These are phyloP conservation scores for Tritrichomonas musculus DNA, from an alignment of 208 protist genomes.

Conservation along the genomic window DNA sequence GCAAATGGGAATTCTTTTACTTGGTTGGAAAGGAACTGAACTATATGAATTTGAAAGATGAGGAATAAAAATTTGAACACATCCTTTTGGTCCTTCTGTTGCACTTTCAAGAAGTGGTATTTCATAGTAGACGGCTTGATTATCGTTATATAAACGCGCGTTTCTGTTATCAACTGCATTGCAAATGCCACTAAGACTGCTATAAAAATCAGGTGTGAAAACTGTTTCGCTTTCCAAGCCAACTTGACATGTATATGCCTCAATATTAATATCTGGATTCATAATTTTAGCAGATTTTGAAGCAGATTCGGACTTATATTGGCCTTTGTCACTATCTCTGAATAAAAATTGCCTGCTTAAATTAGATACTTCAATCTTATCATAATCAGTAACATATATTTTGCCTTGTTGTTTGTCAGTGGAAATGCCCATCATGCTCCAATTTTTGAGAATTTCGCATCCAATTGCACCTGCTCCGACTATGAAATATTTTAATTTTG, in stretches of 20 bases:
- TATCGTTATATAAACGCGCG: constrained; percentile 58
- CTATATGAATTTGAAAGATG: background rate
- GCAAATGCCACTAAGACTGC: constrained; percentile 72
- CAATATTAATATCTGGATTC: constrained; percentile 65
- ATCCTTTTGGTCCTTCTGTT: constrained; percentile 95
- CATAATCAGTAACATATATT: constrained; percentile 90
- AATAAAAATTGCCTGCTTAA: constrained; percentile 97
- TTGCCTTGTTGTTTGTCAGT: constrained; percentile 39
- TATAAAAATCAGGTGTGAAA: constrained; percentile 84
- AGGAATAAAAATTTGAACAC: constrained; percentile 55
- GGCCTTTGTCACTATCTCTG: constrained; percentile 78
- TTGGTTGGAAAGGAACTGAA: constrained; percentile 74
- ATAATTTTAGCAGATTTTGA: constrained; percentile 75
- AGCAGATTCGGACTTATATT: constrained; percentile 83
- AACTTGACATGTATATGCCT: constrained; percentile 58
- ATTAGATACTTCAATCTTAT: constrained; percentile 80
- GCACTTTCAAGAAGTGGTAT: constrained; percentile 97
- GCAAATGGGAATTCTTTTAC: constrained; percentile 96
- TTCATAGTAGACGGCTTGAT: constrained; percentile 71
- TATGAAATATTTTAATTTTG: constrained; percentile 63
- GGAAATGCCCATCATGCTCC: constrained; percentile 85
- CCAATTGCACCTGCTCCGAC: constrained; percentile 93
- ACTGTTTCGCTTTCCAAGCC: constrained; percentile 80
- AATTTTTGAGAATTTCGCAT: constrained; percentile 97
- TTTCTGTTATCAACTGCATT: constrained; percentile 97